A percentile compares a stretch with the other conserved stretches of the same genome.
phyloP scores from a whole-genome alignment of 371 early-diverging fungal genomes.

The Batkoa obscura region DNA sequence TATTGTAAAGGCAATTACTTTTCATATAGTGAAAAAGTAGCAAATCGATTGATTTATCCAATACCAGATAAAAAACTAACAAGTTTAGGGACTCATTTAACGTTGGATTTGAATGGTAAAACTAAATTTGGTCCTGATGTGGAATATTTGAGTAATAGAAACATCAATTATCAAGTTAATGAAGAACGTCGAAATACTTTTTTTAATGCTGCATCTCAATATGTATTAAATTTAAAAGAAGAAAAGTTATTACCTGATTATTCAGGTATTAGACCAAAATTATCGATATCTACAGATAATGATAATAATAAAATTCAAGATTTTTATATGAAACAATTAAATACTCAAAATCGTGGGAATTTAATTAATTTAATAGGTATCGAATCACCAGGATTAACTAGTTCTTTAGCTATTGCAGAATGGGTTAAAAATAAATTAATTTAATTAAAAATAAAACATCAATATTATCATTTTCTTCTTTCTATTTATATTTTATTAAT shows the following conservation, averaged over 20 bases:
- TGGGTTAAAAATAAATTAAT: conserved; percentile 20
- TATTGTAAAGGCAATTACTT: conserved; percentile 71
- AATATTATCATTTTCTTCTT: too few relatives aligned
- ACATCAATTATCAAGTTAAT: conserved; percentile 19
- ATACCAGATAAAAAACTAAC: conserved; percentile 53
- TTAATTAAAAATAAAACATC: too few relatives aligned
- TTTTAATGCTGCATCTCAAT: conserved; percentile 29
- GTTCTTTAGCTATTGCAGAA: conserved; percentile 65
- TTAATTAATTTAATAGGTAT: conserved; percentile 67
- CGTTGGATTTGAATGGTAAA: conserved; percentile 53
- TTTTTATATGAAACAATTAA: conserved; percentile 46
- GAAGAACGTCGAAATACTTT: conserved; percentile 20
- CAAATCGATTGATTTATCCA: conserved; percentile 61
- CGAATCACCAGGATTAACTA: conserved; percentile 78
- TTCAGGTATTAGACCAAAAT: conserved; percentile 72
- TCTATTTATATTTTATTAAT: too few relatives aligned
- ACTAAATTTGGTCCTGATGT: conserved; percentile 74
- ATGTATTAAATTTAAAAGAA: conserved; percentile 32
- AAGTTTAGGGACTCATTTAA: conserved; percentile 64
- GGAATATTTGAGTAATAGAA: conserved; percentile 25
- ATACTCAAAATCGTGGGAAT: conserved; percentile 19
- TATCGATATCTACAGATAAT: conserved; percentile 19
- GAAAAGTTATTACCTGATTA: conserved; percentile 49
- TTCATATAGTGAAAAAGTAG: conserved; percentile 18
- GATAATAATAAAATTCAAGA: conserved; percentile 38